Percentiles rank a stretch among this genome's conserved stretches.
phyloP scores from a whole-genome alignment of 1,284 basidiomycete genomes.

The Tilletia horrida region DNA sequence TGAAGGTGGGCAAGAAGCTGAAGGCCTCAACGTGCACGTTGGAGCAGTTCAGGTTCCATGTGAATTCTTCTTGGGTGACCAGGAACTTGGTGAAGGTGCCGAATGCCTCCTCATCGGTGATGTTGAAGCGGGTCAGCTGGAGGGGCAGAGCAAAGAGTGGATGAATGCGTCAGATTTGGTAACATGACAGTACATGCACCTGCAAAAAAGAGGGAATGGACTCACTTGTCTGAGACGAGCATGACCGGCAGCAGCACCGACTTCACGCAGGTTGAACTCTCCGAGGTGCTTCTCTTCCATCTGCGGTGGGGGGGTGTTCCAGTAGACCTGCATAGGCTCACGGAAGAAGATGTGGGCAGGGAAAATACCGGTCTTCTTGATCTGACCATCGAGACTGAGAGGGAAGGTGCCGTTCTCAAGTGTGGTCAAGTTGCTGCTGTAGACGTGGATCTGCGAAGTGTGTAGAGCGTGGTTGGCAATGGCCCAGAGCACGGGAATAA shows the following conservation, averaged over 20 bases:
- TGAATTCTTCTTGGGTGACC: slow-evolving; percentile 69
- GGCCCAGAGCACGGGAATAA: slow-evolving; percentile 18
- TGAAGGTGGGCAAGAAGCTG: slow-evolving; percentile 53
- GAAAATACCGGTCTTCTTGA: slow-evolving; percentile 54
- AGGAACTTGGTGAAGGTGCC: slow-evolving; percentile 57
- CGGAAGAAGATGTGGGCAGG: slow-evolving; percentile 55
- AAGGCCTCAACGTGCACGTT: slow-evolving; percentile 67
- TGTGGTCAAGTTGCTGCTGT: slow-evolving; percentile 7
- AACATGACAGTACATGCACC: not conserved
- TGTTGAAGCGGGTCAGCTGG: slow-evolving; percentile 51
- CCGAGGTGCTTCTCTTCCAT: slow-evolving; percentile 52
- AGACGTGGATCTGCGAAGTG: slow-evolving; percentile 17
- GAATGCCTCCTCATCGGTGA: slow-evolving; percentile 50
- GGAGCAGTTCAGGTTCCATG: slow-evolving; percentile 66
- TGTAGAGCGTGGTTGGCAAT: slow-evolving; percentile 18
- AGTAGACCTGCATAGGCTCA: slow-evolving; percentile 52
- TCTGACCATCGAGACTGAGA: slow-evolving; percentile 18
- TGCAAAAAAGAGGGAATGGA: not conserved
- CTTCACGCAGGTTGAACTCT: slow-evolving; percentile 40
- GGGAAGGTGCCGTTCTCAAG: slow-evolving; percentile 17
- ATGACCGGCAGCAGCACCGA: slow-evolving; percentile 53
- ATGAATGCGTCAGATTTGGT: not conserved
- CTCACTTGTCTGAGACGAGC: slow-evolving; percentile 53
- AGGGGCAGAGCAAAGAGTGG: not conserved
- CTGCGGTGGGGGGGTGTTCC: slow-evolving; percentile 48